Base-by-base conservation (phyloP, 2,329 filamentous ascomycete genomes). In the Calonectria fujianensis region DNA sequence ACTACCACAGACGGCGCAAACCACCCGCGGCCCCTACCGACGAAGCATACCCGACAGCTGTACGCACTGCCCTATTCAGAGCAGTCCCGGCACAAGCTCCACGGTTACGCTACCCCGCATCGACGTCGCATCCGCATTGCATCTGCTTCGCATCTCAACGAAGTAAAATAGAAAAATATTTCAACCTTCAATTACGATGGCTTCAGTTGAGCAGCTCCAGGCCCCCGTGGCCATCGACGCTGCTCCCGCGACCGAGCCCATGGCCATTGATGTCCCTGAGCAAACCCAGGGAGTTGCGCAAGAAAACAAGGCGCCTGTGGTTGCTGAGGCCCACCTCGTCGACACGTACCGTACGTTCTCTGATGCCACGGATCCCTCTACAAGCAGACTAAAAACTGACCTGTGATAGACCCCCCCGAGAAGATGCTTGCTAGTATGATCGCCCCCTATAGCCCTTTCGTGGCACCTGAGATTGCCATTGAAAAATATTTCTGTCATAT, bases 321-420 rank as follows among this genome's bases (percentile, higher is more conserved):
- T 96, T 81, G 89, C 90, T 75, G 94, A 96, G 89, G 93, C 94
- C 82, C 94, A 95, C 85, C 87, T 93, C 83, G 93, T 95, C 80
- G 93, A 95, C 85, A 96, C 94, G 27, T 95, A 88, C 82, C 91
- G 91, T 93, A 86, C 89, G 91, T 73, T 39, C 45, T 74, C 31
- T 51, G 41, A 24, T 37, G 39, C 35, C 37, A 48, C 45, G 11
- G 29, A 14, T 61, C 39, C 57, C 35, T 32, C 27, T 32, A 39
- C 65, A 54, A 52, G 73, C 50, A n/a, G 35, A 73, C 68, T 74
- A 54, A 72, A 76, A 70, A 74, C 78, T 81, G 77, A 78, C 70
- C 20, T 18, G 31, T 66, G 77, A 74, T 63, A 93, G 92, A 92
- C 80, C 91, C 91, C 79, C 92, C 92, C 8, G 84, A 90, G 83